Evolutionary conservation across 306 rosid species (phyloP).

Genomic region (Castanospermum australe): DNA sequence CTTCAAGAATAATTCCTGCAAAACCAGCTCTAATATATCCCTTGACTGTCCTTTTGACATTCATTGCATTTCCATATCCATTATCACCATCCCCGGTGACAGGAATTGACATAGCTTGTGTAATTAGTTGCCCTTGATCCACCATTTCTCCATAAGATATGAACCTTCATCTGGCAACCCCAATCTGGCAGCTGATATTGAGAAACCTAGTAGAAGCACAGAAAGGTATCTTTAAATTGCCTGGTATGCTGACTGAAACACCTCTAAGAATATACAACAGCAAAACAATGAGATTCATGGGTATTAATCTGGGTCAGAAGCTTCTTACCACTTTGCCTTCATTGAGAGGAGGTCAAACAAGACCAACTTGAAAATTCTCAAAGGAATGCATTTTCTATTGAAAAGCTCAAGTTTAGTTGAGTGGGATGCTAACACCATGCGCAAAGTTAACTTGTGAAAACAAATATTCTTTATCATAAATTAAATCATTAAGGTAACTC

Average conservation of each 20-base stretch:
- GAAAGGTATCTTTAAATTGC: not conserved
- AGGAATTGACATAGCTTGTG: constrained; percentile 77
- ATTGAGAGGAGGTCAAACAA: not conserved
- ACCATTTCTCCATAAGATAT: constrained; percentile 87
- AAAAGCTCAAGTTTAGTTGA: too few relatives aligned
- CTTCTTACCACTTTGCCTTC: not conserved
- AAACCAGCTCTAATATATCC: constrained; percentile 79
- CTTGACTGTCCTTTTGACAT: constrained; percentile 85
- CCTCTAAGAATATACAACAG: not conserved
- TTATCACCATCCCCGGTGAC: constrained; percentile 86
- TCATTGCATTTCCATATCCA: constrained; percentile 89
- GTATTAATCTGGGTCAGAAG: not conserved
- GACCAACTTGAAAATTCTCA: not conserved
- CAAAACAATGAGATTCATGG: not conserved
- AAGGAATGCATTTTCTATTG: too few relatives aligned
- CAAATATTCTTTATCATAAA: not conserved
- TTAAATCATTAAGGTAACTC: not conserved
- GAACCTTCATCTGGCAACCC: constrained; percentile 86
- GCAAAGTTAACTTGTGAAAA: constrained; percentile 2
- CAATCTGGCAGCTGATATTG: constrained; percentile 72
- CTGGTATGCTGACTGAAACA: not conserved
- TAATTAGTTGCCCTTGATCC: constrained; percentile 70
- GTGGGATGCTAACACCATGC: not conserved
- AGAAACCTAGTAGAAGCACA: constrained; percentile 55
- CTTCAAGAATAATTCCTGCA: constrained; percentile 85